Base-by-base conservation (phyloP, 2,329 filamentous ascomycete species). In the Cordyceps sp. region DNA sequence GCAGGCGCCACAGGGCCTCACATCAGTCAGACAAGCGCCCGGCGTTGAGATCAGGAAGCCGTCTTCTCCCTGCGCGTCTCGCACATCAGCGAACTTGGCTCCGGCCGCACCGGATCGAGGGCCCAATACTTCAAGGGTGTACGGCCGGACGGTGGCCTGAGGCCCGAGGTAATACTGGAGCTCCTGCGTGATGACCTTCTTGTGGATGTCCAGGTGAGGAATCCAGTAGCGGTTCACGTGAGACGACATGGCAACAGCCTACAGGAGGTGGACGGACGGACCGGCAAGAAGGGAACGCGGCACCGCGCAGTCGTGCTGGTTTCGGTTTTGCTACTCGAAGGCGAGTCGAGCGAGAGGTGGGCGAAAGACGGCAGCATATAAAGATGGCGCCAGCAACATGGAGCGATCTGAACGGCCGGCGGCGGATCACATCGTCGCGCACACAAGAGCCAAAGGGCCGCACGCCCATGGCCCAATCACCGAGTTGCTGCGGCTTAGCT, bases 141-240 rank as follows among this genome's bases (percentile, higher is more conserved):
- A 73, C 26, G 67, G 58, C 34, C 68, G 58, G 29, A 71, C 66
- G 17, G 66, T 71, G 30, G 68, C 62, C 41, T 70, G 60, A 2
- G 67, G 67, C 5, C 69, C 69, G 25, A 73, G 59, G 43, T 69
- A 68, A 36, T 59, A 69, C 39, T 69, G 68, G 33, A 74, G 59
- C 38, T 72, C 64, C 38, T 67, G 58, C 17, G 60, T 69, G 42
- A 73, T 72, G 39, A 73, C 61, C 40, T 64, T 71, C 42, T 68
- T 71, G 50, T 70, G 65, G 45, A 73, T 73, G 35, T 71, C 66
- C 37, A 62, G 50, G 37, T 68, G 61, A 12, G 67, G 66, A 37
- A 73, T 72, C 68, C 68, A 74, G 50, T 72, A 74, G 44, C 58
- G 61, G 49, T 73, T 73, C 55, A 69, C 60, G 32, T 44, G 31